Evolutionary conservation across 306 rosid species (phyloP), one percentile per base, ranked within the genome.

Genomic region (Vigna mungo): DNA sequence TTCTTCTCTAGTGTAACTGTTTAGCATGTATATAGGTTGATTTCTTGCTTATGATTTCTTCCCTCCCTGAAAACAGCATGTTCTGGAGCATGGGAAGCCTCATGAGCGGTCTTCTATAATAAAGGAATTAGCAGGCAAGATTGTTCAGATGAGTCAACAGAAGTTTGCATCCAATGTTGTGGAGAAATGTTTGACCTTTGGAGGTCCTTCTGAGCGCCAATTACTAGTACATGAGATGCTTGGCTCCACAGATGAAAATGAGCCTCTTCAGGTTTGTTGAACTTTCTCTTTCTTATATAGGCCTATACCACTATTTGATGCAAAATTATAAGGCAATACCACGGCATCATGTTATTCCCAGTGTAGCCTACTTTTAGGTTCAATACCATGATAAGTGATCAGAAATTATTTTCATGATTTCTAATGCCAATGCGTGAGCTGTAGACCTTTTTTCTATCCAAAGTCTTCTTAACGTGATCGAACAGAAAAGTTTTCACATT

Each of bases 181-280:
- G 51, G 98, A 94, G 88, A 94, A 94, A 78, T 94, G 98, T 80
- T 77, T 94, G 86, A 85, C 95, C 83, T 94, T 92, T 81, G 90
- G 98, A 0, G 96, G 96, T 74, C 97, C 96, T 30, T 67, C 88
- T 10, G 96, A 94, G 78, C 95, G 98, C 25, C 93, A 88, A 77
- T 65, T 94, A 44, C 88, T 94, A 10, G 97, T 94, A 76, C 88
- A 82, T 65, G 96, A 94, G 87, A 94, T 94, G 98, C 96, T 94
- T 87, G 98, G 98, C 47, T 37, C 96, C 63, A 94, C 98, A 0
- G 98, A 94, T 84, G 98, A 94, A 88, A 94, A 94, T 17, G 97
- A 94, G 85, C 98, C 98, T 51, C 97, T 94, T 85, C 98, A 94
- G 98, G 96, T 90, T 71, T 25, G 27, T 25, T 25, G 27, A 25